phyloP scores from a whole-genome alignment of 1,139 yeast genomes.

The Debaryomyces robertsiae region DNA sequence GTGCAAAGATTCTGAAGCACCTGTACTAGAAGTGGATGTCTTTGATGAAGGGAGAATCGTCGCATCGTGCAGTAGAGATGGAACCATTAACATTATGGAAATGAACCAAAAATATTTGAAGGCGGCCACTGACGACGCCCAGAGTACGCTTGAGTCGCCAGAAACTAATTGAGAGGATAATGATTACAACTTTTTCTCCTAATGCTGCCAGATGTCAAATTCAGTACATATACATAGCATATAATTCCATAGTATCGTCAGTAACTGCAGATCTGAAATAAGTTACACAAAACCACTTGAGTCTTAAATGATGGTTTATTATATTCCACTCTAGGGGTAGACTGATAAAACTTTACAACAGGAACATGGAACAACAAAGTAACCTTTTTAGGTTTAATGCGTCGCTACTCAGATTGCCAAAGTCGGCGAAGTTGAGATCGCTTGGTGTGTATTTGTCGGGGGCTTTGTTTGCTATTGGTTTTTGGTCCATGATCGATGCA shows the following conservation, averaged over 20 bases:
- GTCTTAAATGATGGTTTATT: no score
- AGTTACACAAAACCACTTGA: neutral
- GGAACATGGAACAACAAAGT: conserved; percentile 37
- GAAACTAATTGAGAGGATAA: neutral
- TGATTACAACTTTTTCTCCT: no score
- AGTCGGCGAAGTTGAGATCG: conserved; percentile 70
- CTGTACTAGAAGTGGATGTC: conserved; percentile 54
- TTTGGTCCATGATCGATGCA: conserved; percentile 88
- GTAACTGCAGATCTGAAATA: neutral
- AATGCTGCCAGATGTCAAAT: no score
- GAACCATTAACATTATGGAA: conserved; percentile 28
- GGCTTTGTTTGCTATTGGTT: conserved; percentile 80
- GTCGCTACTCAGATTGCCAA: conserved; percentile 56
- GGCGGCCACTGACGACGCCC: neutral
- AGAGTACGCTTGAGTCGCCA: conserved; percentile 1
- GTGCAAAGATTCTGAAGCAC: conserved; percentile 31
- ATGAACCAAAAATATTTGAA: conserved; percentile 20
- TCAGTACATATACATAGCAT: no score
- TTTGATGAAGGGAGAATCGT: conserved; percentile 38
- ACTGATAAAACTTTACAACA: conserved; percentile 1
- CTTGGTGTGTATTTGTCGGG: conserved; percentile 78
- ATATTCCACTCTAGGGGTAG: no score
- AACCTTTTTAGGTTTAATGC: conserved; percentile 54
- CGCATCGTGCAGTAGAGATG: conserved; percentile 38
- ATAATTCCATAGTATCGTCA: no score